A percentile compares a stretch with the other conserved stretches of the same genome.
Evolutionary conservation across 148 eudicot species (phyloP).

Genomic region (Simmondsia chinensis): DNA sequence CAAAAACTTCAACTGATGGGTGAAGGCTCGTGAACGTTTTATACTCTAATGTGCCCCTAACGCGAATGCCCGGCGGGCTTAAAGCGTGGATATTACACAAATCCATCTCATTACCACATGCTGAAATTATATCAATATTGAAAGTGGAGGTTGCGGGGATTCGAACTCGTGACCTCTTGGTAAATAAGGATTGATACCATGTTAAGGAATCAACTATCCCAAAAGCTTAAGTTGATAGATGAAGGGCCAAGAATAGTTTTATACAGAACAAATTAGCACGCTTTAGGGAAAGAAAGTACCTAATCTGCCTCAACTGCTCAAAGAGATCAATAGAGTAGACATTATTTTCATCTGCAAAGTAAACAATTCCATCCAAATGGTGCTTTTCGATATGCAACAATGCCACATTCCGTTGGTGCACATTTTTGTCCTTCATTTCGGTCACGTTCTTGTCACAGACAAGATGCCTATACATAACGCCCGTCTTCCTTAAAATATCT

Average conservation of each 20-base stretch:
- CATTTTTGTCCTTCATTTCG: conserved; percentile 37
- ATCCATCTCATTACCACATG: no score
- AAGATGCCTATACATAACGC: conserved; percentile 81
- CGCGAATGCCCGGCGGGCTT: no score
- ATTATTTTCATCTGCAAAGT: conserved; percentile 63
- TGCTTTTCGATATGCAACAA: conserved; percentile 71
- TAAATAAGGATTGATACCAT: no score
- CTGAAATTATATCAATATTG: no score
- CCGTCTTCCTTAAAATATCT: conserved; percentile 56
- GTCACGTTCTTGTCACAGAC: conserved; percentile 55
- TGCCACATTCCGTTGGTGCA: conserved; percentile 68
- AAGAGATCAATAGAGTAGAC: conserved; percentile 56
- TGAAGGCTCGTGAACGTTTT: no score
- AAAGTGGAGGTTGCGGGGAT: no score
- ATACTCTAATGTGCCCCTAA: no score
- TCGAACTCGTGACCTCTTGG: no score
- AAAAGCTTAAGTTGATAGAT: no score
- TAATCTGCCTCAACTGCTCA: conserved; percentile 57
- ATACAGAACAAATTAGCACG: background rate
- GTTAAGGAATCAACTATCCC: no score
- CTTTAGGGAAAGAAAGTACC: conserved; percentile 29
- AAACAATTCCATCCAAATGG: conserved; percentile 65
- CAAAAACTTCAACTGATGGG: no score
- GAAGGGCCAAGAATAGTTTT: background rate
- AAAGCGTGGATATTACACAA: no score